Percentiles rank a stretch among this genome's conserved stretches.
Conservation (phyloP, 169 alveolate genomes). For the Babesia divergens region DNA sequence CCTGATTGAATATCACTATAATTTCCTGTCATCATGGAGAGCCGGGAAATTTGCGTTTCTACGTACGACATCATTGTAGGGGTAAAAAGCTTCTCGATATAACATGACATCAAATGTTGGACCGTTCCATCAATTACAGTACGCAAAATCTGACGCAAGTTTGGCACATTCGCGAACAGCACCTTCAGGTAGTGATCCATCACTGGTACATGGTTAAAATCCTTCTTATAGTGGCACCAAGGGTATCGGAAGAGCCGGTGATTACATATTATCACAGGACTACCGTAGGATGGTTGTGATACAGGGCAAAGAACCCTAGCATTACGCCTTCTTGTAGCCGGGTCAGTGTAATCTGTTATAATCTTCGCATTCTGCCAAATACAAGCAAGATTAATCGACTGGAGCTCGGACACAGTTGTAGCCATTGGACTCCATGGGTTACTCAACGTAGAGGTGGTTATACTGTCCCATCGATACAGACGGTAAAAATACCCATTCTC, state of each 20-base stretch:
- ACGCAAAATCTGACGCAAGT: background rate
- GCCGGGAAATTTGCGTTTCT: no score
- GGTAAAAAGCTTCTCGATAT: background rate
- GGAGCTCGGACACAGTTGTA: background rate
- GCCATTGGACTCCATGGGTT: slow-evolving; percentile 1
- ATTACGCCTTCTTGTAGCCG: no score
- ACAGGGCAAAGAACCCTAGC: background rate
- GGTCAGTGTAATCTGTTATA: background rate
- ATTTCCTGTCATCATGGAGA: no score
- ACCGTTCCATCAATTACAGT: slow-evolving; percentile 1
- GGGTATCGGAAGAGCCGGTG: background rate
- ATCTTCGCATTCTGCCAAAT: background rate
- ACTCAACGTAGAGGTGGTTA: background rate
- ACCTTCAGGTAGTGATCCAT: slow-evolving; percentile 13
- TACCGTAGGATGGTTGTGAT: background rate
- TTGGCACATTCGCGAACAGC: background rate
- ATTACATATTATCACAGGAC: slow-evolving; percentile 1
- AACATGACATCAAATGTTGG: background rate
- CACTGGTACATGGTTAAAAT: background rate
- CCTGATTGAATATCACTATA: background rate
- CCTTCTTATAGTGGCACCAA: slow-evolving; percentile 16
- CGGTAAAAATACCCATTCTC: no score
- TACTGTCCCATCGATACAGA: background rate
- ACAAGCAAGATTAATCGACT: background rate
- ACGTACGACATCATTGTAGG: background rate